Evolutionary conservation across 306 rosid genomes (phyloP).

Genomic region (Begonia peltatifolia): DNA sequence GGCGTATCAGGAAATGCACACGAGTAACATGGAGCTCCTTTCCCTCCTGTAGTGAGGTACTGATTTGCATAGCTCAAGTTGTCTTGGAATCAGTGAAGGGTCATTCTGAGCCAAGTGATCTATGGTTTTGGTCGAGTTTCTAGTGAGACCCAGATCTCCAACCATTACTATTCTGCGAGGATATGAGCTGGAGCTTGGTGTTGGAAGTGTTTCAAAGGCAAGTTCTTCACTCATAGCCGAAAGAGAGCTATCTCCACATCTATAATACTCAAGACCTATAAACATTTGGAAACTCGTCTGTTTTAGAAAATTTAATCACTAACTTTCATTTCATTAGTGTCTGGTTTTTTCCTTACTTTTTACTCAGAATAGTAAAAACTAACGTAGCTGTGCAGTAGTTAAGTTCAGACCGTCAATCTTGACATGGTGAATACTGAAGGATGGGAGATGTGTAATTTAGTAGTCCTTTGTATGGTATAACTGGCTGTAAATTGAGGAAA

Average conservation of each 20-base stretch:
- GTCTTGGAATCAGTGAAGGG: constrained; percentile 78
- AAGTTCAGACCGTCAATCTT: constrained; percentile 42
- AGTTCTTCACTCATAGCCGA: constrained; percentile 64
- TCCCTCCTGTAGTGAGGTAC: constrained; percentile 79
- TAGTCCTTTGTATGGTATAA: constrained; percentile 67
- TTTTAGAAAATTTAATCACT: no score
- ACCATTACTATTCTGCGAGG: constrained; percentile 58
- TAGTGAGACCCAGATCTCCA: constrained; percentile 93
- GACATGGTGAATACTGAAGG: constrained; percentile 87
- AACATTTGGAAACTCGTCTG: not conserved
- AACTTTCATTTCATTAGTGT: no score
- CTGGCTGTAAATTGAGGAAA: constrained; percentile 57
- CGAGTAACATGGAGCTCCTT: constrained; percentile 70
- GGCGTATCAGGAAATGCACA: constrained; percentile 86
- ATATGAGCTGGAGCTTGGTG: constrained; percentile 34
- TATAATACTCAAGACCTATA: constrained; percentile 71
- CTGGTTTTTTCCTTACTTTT: no score
- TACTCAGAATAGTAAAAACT: no score
- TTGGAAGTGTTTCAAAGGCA: constrained; percentile 43
- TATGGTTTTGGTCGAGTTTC: constrained; percentile 63
- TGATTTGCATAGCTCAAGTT: constrained; percentile 76
- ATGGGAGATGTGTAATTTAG: constrained; percentile 82
- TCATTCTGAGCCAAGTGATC: constrained; percentile 62
- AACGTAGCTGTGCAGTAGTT: not conserved
- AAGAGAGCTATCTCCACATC: constrained; percentile 72